Conservation (phyloP, 345 rosid species). For the Citrus glauca region DNA sequence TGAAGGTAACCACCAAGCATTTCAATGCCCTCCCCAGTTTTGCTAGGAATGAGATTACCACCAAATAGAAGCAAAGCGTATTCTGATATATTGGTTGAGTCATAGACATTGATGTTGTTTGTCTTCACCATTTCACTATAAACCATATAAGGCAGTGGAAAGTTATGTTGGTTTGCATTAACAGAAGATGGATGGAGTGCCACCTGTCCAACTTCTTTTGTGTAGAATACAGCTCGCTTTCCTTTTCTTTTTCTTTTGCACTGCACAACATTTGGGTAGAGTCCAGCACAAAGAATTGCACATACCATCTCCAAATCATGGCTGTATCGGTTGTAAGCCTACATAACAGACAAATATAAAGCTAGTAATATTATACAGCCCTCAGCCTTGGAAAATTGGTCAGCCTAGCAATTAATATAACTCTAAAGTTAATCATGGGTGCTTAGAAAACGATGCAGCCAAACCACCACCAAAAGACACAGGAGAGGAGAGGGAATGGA, state of each 20-base stretch:
- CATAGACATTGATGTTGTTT: slow-evolving; percentile 64
- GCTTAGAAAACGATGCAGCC: neutral
- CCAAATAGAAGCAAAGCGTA: slow-evolving; percentile 94
- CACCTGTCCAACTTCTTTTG: slow-evolving; percentile 93
- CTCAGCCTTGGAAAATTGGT: neutral
- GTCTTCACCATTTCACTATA: slow-evolving; percentile 96
- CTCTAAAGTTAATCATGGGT: neutral
- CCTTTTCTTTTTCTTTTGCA: slow-evolving; percentile 96
- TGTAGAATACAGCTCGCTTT: slow-evolving; percentile 81
- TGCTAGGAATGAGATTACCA: slow-evolving; percentile 70
- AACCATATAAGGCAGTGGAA: slow-evolving; percentile 85
- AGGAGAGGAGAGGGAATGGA: neutral
- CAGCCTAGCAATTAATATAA: neutral
- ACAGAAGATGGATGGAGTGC: slow-evolving; percentile 95
- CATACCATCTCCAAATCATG: slow-evolving; percentile 84
- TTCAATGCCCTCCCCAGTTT: slow-evolving; percentile 82
- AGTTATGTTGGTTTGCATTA: slow-evolving; percentile 67
- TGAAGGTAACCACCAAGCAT: slow-evolving; percentile 97
- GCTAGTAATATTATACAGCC: neutral
- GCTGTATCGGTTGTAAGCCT: slow-evolving; percentile 86
- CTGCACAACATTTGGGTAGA: slow-evolving; percentile 95
- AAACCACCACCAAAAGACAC: neutral
- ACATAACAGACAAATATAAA: slow-evolving; percentile 17
- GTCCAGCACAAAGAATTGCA: slow-evolving; percentile 91
- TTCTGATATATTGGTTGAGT: slow-evolving; percentile 92